Conservation (phyloP, 2,329 filamentous ascomycete genomes). For the Metarhizium anisopliae region DNA sequence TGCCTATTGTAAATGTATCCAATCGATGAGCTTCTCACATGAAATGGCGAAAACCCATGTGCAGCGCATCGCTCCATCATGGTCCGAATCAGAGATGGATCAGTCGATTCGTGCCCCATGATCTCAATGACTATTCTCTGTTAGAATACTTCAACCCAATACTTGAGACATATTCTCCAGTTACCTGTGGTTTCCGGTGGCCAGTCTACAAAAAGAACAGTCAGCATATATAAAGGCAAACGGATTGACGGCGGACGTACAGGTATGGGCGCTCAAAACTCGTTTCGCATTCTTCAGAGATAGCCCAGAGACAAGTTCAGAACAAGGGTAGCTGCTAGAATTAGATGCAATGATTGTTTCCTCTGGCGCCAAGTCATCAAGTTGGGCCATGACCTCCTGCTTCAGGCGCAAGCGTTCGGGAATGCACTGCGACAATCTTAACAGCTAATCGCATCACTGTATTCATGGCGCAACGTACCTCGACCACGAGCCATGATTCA, state of each 20-base stretch:
- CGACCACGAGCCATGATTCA: conserved; percentile 18
- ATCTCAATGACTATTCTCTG: conserved; percentile 16
- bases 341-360: conserved; percentile 35
- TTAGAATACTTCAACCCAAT: neutral
- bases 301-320: conserved; percentile 30
- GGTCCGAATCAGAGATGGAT: conserved; percentile 11
- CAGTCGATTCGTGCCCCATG: conserved; percentile 21
- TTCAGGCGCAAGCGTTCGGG: conserved; percentile 35
- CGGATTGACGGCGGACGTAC: neutral
- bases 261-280: conserved; percentile 32
- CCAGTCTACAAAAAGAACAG: conserved; percentile 26
- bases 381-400: conserved; percentile 24
- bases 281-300: conserved; percentile 22
- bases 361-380: conserved; percentile 26
- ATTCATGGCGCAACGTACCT: conserved; percentile 10
- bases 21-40: conserved; percentile 20
- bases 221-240: neutral
- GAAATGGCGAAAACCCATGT: conserved; percentile 21
- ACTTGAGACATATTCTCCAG: neutral
- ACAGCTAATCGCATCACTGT: neutral
- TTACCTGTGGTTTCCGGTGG: conserved; percentile 22
- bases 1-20: conserved; percentile 24
- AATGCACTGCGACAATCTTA: conserved; percentile 24
- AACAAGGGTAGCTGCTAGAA: conserved; percentile 35
- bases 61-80: conserved; percentile 17